Conservation (phyloP, 2,329 filamentous ascomycete species). For the Colletotrichum gigasporum region DNA sequence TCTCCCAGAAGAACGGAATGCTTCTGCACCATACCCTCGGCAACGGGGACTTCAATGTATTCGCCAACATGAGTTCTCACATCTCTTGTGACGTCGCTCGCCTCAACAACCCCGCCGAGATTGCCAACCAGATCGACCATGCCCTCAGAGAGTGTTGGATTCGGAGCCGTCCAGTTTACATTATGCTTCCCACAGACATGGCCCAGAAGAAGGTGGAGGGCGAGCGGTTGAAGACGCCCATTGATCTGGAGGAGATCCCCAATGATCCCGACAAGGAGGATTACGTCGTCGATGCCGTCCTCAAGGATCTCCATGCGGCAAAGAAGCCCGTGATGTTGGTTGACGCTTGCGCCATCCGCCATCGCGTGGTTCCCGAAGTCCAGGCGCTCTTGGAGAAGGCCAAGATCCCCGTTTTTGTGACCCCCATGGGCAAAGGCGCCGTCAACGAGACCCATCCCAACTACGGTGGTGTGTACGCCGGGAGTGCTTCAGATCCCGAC, state of each 20-base stretch:
- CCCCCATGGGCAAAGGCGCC: slow-evolving; percentile 89
- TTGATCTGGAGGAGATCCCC: slow-evolving; percentile 70
- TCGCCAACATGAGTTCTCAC: slow-evolving; percentile 78
- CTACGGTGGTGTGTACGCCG: slow-evolving; percentile 87
- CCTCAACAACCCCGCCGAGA: slow-evolving; percentile 75
- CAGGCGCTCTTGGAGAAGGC: slow-evolving; percentile 78
- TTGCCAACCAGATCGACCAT: slow-evolving; percentile 80
- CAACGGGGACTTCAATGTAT: slow-evolving; percentile 85
- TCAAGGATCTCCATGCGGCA: slow-evolving; percentile 77
- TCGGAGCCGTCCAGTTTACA: slow-evolving; percentile 81
- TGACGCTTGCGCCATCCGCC: slow-evolving; percentile 84
- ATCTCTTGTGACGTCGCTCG: slow-evolving; percentile 78
- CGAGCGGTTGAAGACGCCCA: slow-evolving; percentile 72
- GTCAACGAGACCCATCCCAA: slow-evolving; percentile 80
- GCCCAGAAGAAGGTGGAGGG: slow-evolving; percentile 80
- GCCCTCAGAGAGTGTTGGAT: slow-evolving; percentile 79
- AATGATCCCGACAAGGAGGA: slow-evolving; percentile 80
- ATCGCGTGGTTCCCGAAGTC: slow-evolving; percentile 77
- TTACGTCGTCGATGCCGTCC: slow-evolving; percentile 82
- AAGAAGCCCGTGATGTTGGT: slow-evolving; percentile 82
- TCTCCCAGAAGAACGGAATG: slow-evolving; percentile 58
- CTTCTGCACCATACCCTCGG: slow-evolving; percentile 75
- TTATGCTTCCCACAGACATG: slow-evolving; percentile 85
- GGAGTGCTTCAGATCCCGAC: slow-evolving; percentile 74
- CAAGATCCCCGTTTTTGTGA: slow-evolving; percentile 83